These are phyloP conservation scores for Santalum album DNA, from an alignment of 164 flowering plant genomes.

Conservation along the genomic window DNA sequence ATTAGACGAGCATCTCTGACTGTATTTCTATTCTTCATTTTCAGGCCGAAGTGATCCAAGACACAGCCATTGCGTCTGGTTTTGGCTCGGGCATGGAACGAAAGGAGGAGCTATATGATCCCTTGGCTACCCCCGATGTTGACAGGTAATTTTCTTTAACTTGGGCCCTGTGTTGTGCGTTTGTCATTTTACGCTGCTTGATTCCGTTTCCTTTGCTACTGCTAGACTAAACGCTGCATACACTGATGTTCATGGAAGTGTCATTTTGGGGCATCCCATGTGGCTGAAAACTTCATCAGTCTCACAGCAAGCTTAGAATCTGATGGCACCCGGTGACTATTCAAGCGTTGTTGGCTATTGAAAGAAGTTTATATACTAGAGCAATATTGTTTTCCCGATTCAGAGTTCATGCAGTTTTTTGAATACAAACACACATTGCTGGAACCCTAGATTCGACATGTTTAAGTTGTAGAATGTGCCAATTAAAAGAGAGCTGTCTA, in stretches of 20 bases:
- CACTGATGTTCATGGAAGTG: constrained; percentile 60
- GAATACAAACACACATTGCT: no score
- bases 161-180: background rate
- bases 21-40: constrained; percentile 2
- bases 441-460: no score
- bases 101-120: constrained; percentile 72
- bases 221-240: constrained; percentile 76
- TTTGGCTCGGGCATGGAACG: constrained; percentile 47
- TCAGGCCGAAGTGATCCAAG: constrained; percentile 80
- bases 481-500: no score
- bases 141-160: constrained; percentile 66
- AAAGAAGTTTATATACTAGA: background rate
- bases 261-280: constrained; percentile 74
- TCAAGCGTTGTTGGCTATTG: background rate
- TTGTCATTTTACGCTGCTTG: background rate
- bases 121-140: constrained; percentile 84
- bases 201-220: constrained; percentile 4
- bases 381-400: no score
- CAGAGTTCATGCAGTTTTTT: no score
- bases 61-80: constrained; percentile 42
- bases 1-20: background rate
- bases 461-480: no score
- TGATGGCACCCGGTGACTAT: background rate
- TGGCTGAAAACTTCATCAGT: constrained; percentile 63
- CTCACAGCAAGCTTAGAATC: constrained; percentile 26